Evolutionary conservation across 805 yeast genomes (phyloP).

Genomic region (Naumovozyma dairenensis): DNA sequence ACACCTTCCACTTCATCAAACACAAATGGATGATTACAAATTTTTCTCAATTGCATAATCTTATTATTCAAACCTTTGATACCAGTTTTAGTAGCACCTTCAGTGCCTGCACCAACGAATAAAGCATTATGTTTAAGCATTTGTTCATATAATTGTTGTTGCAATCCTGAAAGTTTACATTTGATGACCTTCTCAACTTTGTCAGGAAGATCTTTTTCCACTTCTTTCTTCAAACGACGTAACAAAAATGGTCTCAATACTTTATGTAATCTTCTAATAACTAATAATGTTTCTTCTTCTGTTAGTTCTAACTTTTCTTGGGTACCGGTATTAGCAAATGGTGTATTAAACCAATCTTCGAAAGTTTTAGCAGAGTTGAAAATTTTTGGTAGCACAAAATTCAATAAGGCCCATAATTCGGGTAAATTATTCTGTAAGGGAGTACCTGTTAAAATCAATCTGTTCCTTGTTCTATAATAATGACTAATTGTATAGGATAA

Average conservation of each 20-base stretch:
- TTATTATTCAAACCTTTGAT: slow-evolving; percentile 72
- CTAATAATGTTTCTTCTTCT: slow-evolving; percentile 77
- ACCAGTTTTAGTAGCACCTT: slow-evolving; percentile 53
- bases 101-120: slow-evolving; percentile 51
- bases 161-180: slow-evolving; percentile 68
- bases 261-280: slow-evolving; percentile 76
- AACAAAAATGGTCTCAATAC: slow-evolving; percentile 76
- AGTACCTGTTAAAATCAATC: slow-evolving; percentile 80
- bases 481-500: slow-evolving; percentile 60
- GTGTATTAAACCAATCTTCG: slow-evolving; percentile 86
- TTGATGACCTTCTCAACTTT: slow-evolving; percentile 76
- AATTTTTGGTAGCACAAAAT: slow-evolving; percentile 73
- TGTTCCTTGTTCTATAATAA: slow-evolving; percentile 63
- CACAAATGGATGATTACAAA: slow-evolving; percentile 82
- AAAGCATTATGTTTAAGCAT: slow-evolving; percentile 64
- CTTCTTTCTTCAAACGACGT: slow-evolving; percentile 79
- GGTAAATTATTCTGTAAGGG: slow-evolving; percentile 80
- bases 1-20: slow-evolving; percentile 72
- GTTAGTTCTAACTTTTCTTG: slow-evolving; percentile 73
- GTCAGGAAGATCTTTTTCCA: slow-evolving; percentile 77
- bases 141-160: slow-evolving; percentile 60
- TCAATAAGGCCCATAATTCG: slow-evolving; percentile 75
- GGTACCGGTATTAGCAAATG: slow-evolving; percentile 75
- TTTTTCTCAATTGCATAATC: slow-evolving; percentile 76
- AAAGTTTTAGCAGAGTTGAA: slow-evolving; percentile 79